Evolutionary conservation across 1,139 yeast genomes (phyloP).

Genomic region (Suhomyces bolitotheri): DNA sequence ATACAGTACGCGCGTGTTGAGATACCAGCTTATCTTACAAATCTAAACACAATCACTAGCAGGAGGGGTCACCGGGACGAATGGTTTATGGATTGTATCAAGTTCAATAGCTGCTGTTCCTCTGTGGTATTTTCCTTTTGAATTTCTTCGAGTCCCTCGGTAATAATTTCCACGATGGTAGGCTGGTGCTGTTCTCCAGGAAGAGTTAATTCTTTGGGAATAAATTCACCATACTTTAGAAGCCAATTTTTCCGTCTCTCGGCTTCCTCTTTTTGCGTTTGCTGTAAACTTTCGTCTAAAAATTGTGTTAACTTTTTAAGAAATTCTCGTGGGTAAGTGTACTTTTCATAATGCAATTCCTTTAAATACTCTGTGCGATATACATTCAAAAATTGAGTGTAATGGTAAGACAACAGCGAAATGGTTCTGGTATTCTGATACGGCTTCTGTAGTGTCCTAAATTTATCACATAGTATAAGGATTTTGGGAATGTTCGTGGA

Average conservation of each 20-base stretch:
- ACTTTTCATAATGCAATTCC: conserved; percentile 45
- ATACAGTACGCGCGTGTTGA: neutral
- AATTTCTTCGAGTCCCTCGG: conserved; percentile 43
- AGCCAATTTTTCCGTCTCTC: conserved; percentile 42
- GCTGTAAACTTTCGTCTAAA: conserved; percentile 35
- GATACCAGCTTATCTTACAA: too few species aligned
- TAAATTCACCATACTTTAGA: conserved; percentile 41
- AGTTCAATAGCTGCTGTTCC: conserved; percentile 27
- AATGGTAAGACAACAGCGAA: conserved; percentile 37
- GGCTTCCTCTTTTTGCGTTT: conserved; percentile 37
- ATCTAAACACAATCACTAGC: too few species aligned
- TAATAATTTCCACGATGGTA: conserved; percentile 41
- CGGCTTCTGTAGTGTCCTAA: conserved; percentile 22
- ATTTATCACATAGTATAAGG: conserved; percentile 23
- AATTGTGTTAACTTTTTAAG: conserved; percentile 33
- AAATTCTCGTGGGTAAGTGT: conserved; percentile 41
- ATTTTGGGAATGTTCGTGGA: conserved; percentile 27
- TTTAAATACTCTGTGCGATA: conserved; percentile 39
- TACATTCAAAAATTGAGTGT: conserved; percentile 35
- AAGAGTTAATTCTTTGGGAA: conserved; percentile 42
- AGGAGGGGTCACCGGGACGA: too few species aligned
- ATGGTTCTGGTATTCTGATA: conserved; percentile 29
- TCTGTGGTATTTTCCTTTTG: conserved; percentile 21
- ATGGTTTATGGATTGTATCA: conserved; percentile 14
- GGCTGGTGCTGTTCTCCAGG: conserved; percentile 46